Conservation (phyloP, 2,329 filamentous ascomycete genomes). For the Cladosporium phlei region DNA sequence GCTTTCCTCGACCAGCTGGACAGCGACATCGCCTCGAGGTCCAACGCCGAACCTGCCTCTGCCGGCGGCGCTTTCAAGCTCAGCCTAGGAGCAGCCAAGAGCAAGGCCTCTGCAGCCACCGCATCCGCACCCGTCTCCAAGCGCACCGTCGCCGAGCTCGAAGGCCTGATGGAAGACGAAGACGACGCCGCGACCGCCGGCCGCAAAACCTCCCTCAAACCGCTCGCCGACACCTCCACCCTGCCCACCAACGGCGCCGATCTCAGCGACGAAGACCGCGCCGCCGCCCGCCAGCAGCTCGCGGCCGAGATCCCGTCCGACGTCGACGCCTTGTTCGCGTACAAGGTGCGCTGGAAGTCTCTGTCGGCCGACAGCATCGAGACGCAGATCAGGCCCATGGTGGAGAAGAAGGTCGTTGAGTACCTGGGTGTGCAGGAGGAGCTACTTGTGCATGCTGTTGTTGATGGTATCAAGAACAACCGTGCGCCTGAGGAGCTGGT, state of each 20-base stretch:
- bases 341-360: slow-evolving; percentile 87
- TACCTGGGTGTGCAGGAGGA: slow-evolving; percentile 95
- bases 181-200: slow-evolving; percentile 61
- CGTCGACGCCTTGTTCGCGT: slow-evolving; percentile 83
- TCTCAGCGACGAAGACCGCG: slow-evolving; percentile 82
- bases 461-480: slow-evolving; percentile 75
- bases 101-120: slow-evolving; percentile 53
- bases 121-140: slow-evolving; percentile 27
- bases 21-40: slow-evolving; percentile 60
- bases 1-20: slow-evolving; percentile 84
- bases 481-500: slow-evolving; percentile 74
- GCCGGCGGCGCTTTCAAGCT: slow-evolving; percentile 66
- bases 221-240: slow-evolving; percentile 36
- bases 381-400: slow-evolving; percentile 86
- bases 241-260: slow-evolving; percentile 74
- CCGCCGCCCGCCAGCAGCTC: slow-evolving; percentile 72
- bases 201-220: slow-evolving; percentile 37
- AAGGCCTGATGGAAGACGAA: slow-evolving; percentile 90
- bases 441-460: slow-evolving; percentile 86
- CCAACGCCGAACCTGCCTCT: slow-evolving; percentile 42
- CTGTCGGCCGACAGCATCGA: slow-evolving; percentile 75
- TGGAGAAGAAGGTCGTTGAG: slow-evolving; percentile 97
- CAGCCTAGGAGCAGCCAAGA: slow-evolving; percentile 77
- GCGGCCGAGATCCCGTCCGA: slow-evolving; percentile 87
- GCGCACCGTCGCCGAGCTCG: slow-evolving; percentile 86